These are phyloP conservation scores for Huntiella omanensis DNA, from an alignment of 2,329 filamentous ascomycete genomes.

Conservation along the genomic window DNA sequence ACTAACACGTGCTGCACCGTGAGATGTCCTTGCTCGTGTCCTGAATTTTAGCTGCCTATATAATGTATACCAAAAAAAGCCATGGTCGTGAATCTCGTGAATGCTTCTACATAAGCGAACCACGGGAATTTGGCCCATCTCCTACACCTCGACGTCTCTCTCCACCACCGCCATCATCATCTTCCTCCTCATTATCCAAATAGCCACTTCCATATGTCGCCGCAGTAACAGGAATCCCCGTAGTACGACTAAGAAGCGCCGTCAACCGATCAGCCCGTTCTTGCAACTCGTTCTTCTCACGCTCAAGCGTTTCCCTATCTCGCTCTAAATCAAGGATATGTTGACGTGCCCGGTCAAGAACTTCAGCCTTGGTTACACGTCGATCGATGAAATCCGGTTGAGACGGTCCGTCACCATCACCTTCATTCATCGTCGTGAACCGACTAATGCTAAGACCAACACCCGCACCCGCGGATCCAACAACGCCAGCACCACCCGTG, in stretches of 20 bases:
- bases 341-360: slow-evolving; percentile 19
- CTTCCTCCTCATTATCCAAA: background rate
- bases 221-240: background rate
- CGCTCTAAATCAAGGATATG: slow-evolving; percentile 19
- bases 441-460: slow-evolving; percentile 6
- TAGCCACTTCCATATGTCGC: background rate
- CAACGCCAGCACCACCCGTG: background rate
- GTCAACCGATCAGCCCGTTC: slow-evolving; percentile 6
- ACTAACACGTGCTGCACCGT: background rate
- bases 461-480: background rate
- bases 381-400: slow-evolving; percentile 14
- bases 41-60: too few relatives aligned
- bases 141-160: too few relatives aligned
- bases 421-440: slow-evolving; percentile 7
- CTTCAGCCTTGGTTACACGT: slow-evolving; percentile 20
- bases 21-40: too few relatives aligned
- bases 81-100: too few relatives aligned
- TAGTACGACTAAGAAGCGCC: slow-evolving; percentile 3
- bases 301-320: slow-evolving; percentile 16
- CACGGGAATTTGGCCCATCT: too few relatives aligned
- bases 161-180: background rate
- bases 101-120: too few relatives aligned
- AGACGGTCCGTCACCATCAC: slow-evolving; percentile 8
- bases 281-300: slow-evolving; percentile 16
- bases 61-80: too few relatives aligned